phyloP scores from a whole-genome alignment of 2,329 filamentous ascomycete genomes.

The Alternaria viburni region DNA sequence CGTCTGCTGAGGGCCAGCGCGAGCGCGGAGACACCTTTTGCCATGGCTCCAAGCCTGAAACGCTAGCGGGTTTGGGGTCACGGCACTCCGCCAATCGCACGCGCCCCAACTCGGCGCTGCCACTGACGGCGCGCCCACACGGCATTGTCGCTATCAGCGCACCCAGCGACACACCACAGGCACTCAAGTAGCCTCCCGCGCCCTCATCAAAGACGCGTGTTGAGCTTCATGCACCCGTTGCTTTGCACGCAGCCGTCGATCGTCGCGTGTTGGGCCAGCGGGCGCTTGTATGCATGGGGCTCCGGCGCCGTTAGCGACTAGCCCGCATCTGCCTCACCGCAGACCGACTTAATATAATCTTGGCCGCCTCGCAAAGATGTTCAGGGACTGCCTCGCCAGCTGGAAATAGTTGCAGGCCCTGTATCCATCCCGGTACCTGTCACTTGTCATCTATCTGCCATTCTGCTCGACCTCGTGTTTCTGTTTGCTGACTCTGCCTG shows the following conservation, averaged over 20 bases:
- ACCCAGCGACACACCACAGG: background rate
- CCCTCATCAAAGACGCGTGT: background rate
- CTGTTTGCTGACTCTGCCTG: slow-evolving; percentile 7
- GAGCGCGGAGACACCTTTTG: slow-evolving; percentile 18
- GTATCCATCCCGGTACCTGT: background rate
- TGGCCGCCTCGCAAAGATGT: background rate
- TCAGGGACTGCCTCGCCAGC: background rate
- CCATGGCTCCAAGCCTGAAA: slow-evolving; percentile 18
- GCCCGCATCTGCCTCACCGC: background rate
- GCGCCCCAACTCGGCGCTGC: background rate
- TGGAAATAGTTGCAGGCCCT: slow-evolving; percentile 9
- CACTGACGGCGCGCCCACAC: background rate
- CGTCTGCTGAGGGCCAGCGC: slow-evolving; percentile 8
- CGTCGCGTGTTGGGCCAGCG: background rate
- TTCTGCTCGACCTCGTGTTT: background rate
- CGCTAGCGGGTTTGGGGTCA: slow-evolving; percentile 13
- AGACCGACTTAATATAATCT: background rate
- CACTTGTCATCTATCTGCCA: slow-evolving; percentile 6
- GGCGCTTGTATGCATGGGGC: slow-evolving; percentile 3
- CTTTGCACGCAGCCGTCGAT: background rate
- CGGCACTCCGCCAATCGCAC: slow-evolving; percentile 9
- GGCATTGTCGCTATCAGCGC: background rate
- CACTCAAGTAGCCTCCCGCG: background rate
- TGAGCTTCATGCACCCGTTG: background rate
- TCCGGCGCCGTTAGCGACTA: background rate